phyloP scores from a whole-genome alignment of 305 asterid genomes.

The Salvia sclarea region DNA sequence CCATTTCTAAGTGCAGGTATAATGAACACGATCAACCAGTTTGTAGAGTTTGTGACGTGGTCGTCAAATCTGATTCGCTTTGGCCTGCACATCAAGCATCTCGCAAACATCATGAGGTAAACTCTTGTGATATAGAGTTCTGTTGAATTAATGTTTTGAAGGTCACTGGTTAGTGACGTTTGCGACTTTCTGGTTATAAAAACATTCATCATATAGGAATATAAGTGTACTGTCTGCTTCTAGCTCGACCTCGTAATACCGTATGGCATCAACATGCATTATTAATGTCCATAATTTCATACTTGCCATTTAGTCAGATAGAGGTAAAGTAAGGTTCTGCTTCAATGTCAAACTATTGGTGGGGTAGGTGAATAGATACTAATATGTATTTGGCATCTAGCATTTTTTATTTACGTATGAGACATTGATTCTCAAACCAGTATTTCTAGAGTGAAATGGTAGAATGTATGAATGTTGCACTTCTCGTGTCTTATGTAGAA shows the following conservation, averaged over 20 bases:
- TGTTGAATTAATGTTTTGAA: slow-evolving; percentile 9
- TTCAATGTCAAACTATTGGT: slow-evolving; percentile 10
- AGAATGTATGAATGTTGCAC: neutral
- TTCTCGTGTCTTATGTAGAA: neutral
- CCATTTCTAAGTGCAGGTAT: slow-evolving; percentile 55
- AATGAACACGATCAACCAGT: slow-evolving; percentile 78
- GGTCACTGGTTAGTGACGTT: slow-evolving; percentile 4
- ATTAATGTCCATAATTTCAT: slow-evolving; percentile 15
- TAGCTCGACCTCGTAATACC: slow-evolving; percentile 17
- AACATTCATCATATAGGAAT: neutral
- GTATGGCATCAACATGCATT: neutral
- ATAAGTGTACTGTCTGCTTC: slow-evolving; percentile 15
- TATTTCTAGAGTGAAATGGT: slow-evolving; percentile 5
- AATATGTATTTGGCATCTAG: slow-evolving; percentile 15
- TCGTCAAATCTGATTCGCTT: slow-evolving; percentile 70
- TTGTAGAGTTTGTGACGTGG: slow-evolving; percentile 79
- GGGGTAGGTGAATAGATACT: neutral
- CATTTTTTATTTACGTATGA: neutral
- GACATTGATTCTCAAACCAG: neutral
- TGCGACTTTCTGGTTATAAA: slow-evolving; percentile 2
- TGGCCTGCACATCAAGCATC: slow-evolving; percentile 99
- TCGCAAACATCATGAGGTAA: slow-evolving; percentile 85
- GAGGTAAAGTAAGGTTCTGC: neutral
- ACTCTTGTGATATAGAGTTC: neutral
- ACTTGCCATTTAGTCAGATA: neutral